These are phyloP conservation scores for Lanmaoa rubissima DNA, from an alignment of 768 basidiomycete genomes.

Conservation along the genomic window DNA sequence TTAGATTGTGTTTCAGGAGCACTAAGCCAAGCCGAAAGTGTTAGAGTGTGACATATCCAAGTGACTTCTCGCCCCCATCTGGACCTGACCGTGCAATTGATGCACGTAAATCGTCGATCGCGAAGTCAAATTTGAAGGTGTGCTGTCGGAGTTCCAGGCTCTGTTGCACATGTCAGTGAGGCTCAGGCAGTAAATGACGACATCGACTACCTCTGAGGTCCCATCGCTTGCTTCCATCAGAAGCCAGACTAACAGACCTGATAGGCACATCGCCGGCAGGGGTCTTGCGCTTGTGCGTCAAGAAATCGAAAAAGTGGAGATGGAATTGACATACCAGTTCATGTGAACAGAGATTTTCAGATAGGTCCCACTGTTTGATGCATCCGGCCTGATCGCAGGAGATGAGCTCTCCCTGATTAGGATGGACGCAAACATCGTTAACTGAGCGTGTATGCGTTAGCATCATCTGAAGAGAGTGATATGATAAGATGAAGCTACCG, in stretches of 20 bases:
- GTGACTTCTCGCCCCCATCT: conserved; percentile 61
- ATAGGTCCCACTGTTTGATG: conserved; percentile 98
- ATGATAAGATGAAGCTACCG: conserved; percentile 44
- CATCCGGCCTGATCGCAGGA: conserved; percentile 97
- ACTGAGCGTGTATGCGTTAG: conserved; percentile 46
- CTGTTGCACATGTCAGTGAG: conserved; percentile 16
- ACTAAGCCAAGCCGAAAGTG: conserved; percentile 75
- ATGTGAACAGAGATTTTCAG: conserved; percentile 94
- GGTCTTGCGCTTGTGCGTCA: conserved; percentile 52
- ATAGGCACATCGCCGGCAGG: conserved; percentile 96
- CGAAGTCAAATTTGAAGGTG: conserved; percentile 82
- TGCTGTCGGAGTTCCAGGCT: conserved; percentile 47
- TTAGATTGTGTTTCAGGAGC: conserved; percentile 82
- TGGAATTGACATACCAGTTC: conserved; percentile 67
- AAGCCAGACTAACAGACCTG: conserved; percentile 89
- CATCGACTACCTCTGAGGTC: conserved; percentile 45
- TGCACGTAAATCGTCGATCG: conserved; percentile 78
- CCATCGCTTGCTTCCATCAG: conserved; percentile 82
- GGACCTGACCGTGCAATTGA: conserved; percentile 68
- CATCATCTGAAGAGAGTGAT: not conserved
- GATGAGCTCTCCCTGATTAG: conserved; percentile 97
- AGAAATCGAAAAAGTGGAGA: conserved; percentile 14
- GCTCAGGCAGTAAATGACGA: not conserved
- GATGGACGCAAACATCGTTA: conserved; percentile 96
- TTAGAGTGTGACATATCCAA: conserved; percentile 79